Conservation (phyloP, 345 rosid genomes). For the Moricandia moricandioides region DNA sequence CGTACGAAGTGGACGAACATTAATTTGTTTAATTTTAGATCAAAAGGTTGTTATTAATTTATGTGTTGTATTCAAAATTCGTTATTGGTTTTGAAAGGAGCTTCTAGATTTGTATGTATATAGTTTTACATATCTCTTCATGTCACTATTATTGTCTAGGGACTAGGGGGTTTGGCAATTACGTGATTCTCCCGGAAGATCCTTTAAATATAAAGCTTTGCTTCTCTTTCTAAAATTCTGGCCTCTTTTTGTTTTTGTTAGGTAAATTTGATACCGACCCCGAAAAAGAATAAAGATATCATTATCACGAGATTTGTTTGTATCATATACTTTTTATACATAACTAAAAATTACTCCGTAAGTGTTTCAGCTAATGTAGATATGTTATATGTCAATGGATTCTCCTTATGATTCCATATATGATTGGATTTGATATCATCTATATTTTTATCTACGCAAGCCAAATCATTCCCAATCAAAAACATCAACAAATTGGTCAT, state of each 20-base stretch:
- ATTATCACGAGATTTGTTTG: conserved; percentile 32
- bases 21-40: background rate
- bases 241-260: conserved; percentile 32
- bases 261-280: conserved; percentile 34
- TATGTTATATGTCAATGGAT: conserved; percentile 18
- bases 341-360: background rate
- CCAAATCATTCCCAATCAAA: conserved; percentile 12
- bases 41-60: background rate
- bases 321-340: background rate
- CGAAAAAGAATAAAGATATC: conserved; percentile 3
- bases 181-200: conserved; percentile 41
- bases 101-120: background rate
- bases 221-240: conserved; percentile 23
- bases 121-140: background rate
- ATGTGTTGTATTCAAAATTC: background rate
- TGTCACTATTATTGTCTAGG: conserved; percentile 29
- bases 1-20: background rate
- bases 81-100: background rate
- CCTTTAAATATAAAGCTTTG: conserved; percentile 8
- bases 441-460: background rate
- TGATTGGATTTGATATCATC: conserved; percentile 16
- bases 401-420: conserved; percentile 4
- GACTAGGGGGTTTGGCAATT: conserved; percentile 38
- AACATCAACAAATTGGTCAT: background rate
- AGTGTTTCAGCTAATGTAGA: conserved; percentile 5